phyloP scores from a whole-genome alignment of 2,329 filamentous ascomycete species.

The Colletotrichum siamense region DNA sequence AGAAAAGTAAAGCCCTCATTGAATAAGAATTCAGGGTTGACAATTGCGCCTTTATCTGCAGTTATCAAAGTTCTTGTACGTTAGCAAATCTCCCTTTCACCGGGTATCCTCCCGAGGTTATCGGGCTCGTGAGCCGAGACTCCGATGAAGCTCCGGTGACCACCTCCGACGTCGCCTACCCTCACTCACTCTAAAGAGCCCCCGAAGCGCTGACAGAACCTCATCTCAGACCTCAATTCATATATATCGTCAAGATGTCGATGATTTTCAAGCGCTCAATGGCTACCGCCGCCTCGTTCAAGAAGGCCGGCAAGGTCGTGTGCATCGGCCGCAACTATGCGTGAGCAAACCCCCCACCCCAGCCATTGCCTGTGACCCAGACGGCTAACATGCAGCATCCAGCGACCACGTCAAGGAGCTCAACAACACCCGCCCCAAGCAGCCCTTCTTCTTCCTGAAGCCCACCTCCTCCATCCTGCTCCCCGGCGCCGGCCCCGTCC shows the following conservation, averaged over 20 bases:
- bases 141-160: conserved; percentile 13
- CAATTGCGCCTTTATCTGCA: neutral
- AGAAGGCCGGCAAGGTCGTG: conserved; percentile 75
- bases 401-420: conserved; percentile 95
- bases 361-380: conserved; percentile 10
- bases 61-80: neutral
- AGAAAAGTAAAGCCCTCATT: neutral
- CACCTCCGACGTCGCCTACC: neutral
- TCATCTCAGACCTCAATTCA: neutral
- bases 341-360: conserved; percentile 58
- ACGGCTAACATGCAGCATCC: conserved; percentile 21
- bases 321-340: conserved; percentile 98
- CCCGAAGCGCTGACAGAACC: neutral
- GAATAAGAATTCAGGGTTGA: neutral
- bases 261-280: conserved; percentile 38
- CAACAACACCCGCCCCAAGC: conserved; percentile 84
- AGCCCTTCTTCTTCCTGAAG: conserved; percentile 99
- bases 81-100: neutral
- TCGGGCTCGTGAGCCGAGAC: neutral
- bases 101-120: neutral
- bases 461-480: conserved; percentile 85
- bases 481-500: conserved; percentile 78
- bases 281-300: conserved; percentile 52
- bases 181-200: neutral
- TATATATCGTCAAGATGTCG: conserved; percentile 30